These are phyloP conservation scores for Trichoderma citrinoviride DNA, from an alignment of 2,329 filamentous ascomycete genomes.

Conservation along the genomic window DNA sequence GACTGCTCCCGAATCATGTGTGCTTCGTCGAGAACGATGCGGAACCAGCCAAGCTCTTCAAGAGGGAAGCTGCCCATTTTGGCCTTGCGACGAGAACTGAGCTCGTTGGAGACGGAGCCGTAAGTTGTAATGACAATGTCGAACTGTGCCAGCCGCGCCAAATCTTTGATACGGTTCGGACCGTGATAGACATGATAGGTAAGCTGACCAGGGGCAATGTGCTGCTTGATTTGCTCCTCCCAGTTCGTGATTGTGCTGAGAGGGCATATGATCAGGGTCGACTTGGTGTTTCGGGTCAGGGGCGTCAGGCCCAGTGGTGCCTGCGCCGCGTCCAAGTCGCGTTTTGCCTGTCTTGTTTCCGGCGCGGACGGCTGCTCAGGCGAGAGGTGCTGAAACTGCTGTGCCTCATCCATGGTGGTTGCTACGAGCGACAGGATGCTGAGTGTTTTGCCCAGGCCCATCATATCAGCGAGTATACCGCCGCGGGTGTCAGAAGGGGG, in stretches of 20 bases:
- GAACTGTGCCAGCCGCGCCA: conserved; percentile 64
- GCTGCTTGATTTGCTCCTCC: conserved; percentile 86
- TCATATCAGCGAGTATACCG: conserved; percentile 79
- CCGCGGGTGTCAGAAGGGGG: conserved; percentile 67
- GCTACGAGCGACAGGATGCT: conserved; percentile 79
- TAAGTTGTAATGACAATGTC: conserved; percentile 94
- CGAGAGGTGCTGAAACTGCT: conserved; percentile 55
- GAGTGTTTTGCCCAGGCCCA: conserved; percentile 84
- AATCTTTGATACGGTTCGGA: conserved; percentile 66
- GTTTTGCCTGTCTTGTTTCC: conserved; percentile 39
- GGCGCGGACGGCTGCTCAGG: conserved; percentile 50
- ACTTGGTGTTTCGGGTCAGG: conserved; percentile 66
- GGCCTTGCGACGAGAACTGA: conserved; percentile 59
- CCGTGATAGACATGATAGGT: conserved; percentile 87
- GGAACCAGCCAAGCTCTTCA: conserved; percentile 83
- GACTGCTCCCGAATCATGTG: conserved; percentile 88
- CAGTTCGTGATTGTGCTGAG: conserved; percentile 91
- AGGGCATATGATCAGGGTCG: conserved; percentile 84
- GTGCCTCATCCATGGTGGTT: conserved; percentile 61
- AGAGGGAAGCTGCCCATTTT: conserved; percentile 64
- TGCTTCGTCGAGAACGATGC: conserved; percentile 90
- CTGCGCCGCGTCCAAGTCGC: conserved; percentile 35
- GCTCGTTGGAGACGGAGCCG: conserved; percentile 79
- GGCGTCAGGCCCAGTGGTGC: conserved; percentile 48
- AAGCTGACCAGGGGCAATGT: conserved; percentile 64